These are phyloP conservation scores for slime mould (Dictyostelium discoideum) DNA, from an alignment of 78 protist species.

Conservation along the genomic window DNA sequence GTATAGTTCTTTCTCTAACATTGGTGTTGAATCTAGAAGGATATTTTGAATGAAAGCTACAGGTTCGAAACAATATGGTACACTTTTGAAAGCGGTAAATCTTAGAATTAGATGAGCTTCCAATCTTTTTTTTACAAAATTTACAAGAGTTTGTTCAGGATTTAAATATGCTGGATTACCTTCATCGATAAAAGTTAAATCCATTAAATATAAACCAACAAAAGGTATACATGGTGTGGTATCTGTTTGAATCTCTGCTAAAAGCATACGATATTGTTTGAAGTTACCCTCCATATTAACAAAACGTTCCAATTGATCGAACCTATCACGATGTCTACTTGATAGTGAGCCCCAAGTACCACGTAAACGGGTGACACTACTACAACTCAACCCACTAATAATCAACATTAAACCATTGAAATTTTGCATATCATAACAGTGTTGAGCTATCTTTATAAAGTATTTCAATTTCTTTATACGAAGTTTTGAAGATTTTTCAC, in stretches of 20 bases:
- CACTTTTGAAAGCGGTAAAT: conserved; percentile 6
- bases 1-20: conserved; percentile 45
- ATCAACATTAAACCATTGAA: conserved; percentile 57
- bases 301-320: conserved; percentile 51
- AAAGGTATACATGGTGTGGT: conserved; percentile 61
- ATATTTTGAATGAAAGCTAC: conserved; percentile 70
- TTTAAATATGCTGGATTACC: conserved; percentile 64
- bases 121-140: conserved; percentile 74
- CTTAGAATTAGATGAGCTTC: conserved; percentile 45
- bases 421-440: conserved; percentile 67
- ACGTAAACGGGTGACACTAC: conserved; percentile 30
- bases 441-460: conserved; percentile 60
- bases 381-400: conserved; percentile 56
- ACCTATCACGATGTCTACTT: conserved; percentile 35
- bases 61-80: conserved; percentile 64
- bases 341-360: conserved; percentile 74
- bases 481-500: conserved; percentile 25
- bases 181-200: conserved; percentile 81
- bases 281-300: conserved; percentile 80
- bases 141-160: conserved; percentile 3
- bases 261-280: conserved; percentile 38
- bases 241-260: conserved; percentile 7
- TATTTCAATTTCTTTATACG: conserved; percentile 60
- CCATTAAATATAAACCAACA: conserved; percentile 75
- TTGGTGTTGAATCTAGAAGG: not conserved